Conservation (phyloP, 768 basidiomycete genomes). For the Coprinopsis strossmayeri region DNA sequence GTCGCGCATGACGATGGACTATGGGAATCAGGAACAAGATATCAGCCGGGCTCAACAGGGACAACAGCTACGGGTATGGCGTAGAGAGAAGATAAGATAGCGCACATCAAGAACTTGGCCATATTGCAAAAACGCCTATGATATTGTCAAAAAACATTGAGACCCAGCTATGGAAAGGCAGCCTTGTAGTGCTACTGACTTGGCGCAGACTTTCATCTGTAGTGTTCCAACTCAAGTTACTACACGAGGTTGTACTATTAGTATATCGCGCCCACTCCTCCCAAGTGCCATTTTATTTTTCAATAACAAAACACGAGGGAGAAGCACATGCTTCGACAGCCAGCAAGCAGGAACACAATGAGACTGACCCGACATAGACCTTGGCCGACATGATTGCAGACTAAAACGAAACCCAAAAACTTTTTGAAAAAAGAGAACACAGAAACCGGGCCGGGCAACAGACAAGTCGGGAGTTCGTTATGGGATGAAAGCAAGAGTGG, state of each 20-base stretch:
- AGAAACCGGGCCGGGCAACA: conserved; percentile 20
- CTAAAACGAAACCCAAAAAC: conserved; percentile 37
- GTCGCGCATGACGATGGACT: conserved; percentile 99
- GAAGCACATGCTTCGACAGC: conserved; percentile 39
- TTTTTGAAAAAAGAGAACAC: conserved; percentile 37
- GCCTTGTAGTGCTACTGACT: conserved; percentile 61
- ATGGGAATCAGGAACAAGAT: conserved; percentile 33
- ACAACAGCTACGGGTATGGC: conserved; percentile 15
- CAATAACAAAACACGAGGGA: conserved; percentile 18
- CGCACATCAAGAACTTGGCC: conserved; percentile 92
- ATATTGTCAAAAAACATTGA: conserved; percentile 29
- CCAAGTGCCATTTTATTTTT: conserved; percentile 21
- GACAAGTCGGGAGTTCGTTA: conserved; percentile 5
- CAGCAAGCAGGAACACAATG: conserved; percentile 36
- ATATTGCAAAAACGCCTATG: conserved; percentile 78
- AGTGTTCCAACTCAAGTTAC: conserved; percentile 95
- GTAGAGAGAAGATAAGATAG: conserved; percentile 35
- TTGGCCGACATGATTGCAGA: conserved; percentile 69
- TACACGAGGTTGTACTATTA: conserved; percentile 57
- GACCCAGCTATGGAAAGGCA: conserved; percentile 17
- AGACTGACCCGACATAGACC: conserved; percentile 92
- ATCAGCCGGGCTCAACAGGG: conserved; percentile 21
- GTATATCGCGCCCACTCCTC: conserved; percentile 34
- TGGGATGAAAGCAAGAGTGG: not conserved
- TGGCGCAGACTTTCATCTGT: conserved; percentile 85